Evolutionary conservation across 768 basidiomycete genomes (phyloP).

Genomic region (Scleroderma citrinum): DNA sequence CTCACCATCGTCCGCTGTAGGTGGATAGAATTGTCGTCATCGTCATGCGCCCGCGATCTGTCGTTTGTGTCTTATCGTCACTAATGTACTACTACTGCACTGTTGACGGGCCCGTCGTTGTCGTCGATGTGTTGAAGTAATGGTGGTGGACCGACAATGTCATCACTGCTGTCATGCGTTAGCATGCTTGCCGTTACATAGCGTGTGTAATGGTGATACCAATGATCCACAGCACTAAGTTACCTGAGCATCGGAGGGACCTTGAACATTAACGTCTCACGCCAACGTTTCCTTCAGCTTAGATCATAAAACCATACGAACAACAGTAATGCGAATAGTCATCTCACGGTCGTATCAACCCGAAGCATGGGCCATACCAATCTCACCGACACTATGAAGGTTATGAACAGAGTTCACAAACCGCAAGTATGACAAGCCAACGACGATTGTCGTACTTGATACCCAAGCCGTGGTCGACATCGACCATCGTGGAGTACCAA

Average conservation of each 20-base stretch:
- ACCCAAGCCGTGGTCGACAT: slow-evolving; percentile 27
- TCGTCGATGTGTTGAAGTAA: too few species aligned
- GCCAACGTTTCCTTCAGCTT: slow-evolving; percentile 29
- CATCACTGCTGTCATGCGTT: too few species aligned
- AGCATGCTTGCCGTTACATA: too few species aligned
- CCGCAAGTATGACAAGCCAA: slow-evolving; percentile 12
- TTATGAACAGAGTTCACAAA: slow-evolving; percentile 5
- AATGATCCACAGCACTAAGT: slow-evolving; percentile 28
- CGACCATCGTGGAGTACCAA: slow-evolving; percentile 29
- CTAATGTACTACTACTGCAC: too few species aligned
- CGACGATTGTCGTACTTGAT: slow-evolving; percentile 28
- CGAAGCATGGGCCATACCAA: slow-evolving; percentile 33
- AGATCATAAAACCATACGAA: slow-evolving; percentile 30
- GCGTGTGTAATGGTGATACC: slow-evolving; percentile 34
- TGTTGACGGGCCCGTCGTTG: too few species aligned
- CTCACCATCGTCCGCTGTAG: too few species aligned
- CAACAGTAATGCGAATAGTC: slow-evolving; percentile 29
- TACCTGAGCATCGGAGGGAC: slow-evolving; percentile 23
- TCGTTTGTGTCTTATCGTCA: too few species aligned
- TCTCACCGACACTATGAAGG: slow-evolving; percentile 24
- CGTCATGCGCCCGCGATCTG: too few species aligned
- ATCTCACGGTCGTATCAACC: slow-evolving; percentile 31
- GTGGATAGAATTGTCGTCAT: too few species aligned
- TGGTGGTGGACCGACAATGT: too few species aligned
- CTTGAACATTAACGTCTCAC: slow-evolving; percentile 30